Percentiles rank a stretch among this genome's conserved stretches.
Conservation (phyloP, 169 alveolate species). For the Plasmodium vinckei region DNA sequence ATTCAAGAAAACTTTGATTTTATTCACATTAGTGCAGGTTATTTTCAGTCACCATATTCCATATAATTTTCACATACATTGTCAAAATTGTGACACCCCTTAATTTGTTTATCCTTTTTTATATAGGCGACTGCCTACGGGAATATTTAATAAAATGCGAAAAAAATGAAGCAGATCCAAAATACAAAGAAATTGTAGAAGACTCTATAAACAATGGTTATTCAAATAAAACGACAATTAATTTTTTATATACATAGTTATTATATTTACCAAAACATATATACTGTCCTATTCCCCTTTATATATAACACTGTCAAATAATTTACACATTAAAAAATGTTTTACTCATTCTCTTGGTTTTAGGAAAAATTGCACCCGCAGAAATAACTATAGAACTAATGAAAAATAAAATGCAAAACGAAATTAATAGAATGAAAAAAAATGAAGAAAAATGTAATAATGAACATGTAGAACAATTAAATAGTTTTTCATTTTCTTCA, state of each 20-base stretch:
- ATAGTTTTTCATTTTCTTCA: constrained; percentile 57
- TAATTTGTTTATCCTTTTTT: neutral
- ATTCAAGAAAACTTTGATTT: constrained; percentile 85
- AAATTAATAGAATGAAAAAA: constrained; percentile 62
- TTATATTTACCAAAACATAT: neutral
- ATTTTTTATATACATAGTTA: neutral
- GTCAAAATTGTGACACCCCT: neutral
- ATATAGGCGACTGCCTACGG: constrained; percentile 85
- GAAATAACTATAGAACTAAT: constrained; percentile 91
- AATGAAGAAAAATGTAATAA: neutral
- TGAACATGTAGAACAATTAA: constrained; percentile 10
- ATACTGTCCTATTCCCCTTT: neutral
- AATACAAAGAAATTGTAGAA: constrained; percentile 44
- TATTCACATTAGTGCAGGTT: constrained; percentile 94
- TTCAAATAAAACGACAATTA: neutral
- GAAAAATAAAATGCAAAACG: constrained; percentile 89
- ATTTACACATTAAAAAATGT: neutral
- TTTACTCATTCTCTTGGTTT: neutral
- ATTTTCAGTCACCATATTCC: neutral
- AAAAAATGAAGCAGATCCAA: constrained; percentile 46
- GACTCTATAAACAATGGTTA: constrained; percentile 79
- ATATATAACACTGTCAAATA: too few species aligned
- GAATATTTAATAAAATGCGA: constrained; percentile 75
- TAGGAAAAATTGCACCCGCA: constrained; percentile 95
- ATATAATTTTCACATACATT: neutral